Evolutionary conservation across 306 rosid species (phyloP), one percentile per base, ranked within the genome.

Genomic region (Psophocarpus tetragonolobus): DNA sequence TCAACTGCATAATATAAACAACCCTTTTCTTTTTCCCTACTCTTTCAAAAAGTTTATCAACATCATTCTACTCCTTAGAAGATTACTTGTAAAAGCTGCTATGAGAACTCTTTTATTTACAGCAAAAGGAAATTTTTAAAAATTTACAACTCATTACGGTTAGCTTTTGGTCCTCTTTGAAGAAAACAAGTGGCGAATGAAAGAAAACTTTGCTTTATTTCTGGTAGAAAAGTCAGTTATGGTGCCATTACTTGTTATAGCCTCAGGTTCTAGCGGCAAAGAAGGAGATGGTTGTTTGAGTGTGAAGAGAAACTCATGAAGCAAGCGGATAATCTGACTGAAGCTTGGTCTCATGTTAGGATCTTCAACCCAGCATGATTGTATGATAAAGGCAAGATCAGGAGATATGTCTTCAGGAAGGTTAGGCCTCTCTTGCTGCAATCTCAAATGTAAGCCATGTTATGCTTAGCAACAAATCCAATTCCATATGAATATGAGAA

Each of bases 291-390:
- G 80, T 21, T 89, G 89, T 23, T 86, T 71, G 30, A 91, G 82
- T 2, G 90, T 86, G 76, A 91, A 88, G 74, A 82, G 83, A 80
- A 85, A 86, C 20, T 82, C 77, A 39, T 91, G 88, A 71, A 91
- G 92, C 92, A 89, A 77, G 39, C 97, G 94, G 76, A 86, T 77
- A 80, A 91, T 91, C 84, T 88, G 97, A 87, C 85, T 85, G 84
- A 90, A 91, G 77, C 90, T 85, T 4, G 94, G 97, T 85, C 97
- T 85, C 81, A 85, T 13, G 79, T 90, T 86, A 21, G 97, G 81
- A 83, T 90, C 97, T 79, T 91, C 97, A 17, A 91, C 97, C 97
- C 97, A 91, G 70, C 97, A 86, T 23, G 97, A 88, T 77, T 91
- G 97, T 53, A 91, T 88, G 82, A 91, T 78, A 76, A 86, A 91